A percentile compares a stretch with the other conserved stretches of the same genome.
These are phyloP conservation scores for Kingdonia uniflora DNA, from an alignment of 164 flowering plant species.

Conservation along the genomic window DNA sequence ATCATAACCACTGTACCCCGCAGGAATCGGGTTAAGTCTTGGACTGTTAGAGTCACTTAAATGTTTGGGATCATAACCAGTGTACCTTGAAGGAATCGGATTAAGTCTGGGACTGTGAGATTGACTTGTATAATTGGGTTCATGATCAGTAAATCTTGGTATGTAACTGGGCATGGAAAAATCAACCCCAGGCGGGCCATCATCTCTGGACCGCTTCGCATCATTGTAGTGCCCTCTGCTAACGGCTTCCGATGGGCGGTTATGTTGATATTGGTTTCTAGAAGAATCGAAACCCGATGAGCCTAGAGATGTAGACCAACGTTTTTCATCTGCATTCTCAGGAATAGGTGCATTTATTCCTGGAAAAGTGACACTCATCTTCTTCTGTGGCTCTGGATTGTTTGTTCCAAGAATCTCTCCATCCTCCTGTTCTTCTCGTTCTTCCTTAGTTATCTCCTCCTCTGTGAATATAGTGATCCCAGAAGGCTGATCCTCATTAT, in stretches of 20 bases:
- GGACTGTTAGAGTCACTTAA: constrained; percentile 20
- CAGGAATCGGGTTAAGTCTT: constrained; percentile 13
- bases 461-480: constrained; percentile 74
- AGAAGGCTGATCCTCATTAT: constrained; percentile 61
- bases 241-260: constrained; percentile 25
- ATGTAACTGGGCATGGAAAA: constrained; percentile 27
- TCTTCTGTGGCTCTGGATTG: constrained; percentile 28
- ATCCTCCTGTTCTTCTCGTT: constrained; percentile 34
- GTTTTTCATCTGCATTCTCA: constrained; percentile 59
- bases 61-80: constrained; percentile 22
- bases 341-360: constrained; percentile 97
- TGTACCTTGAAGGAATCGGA: constrained; percentile 23
- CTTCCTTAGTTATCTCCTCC: constrained; percentile 38
- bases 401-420: constrained; percentile 53
- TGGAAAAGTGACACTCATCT: constrained; percentile 72
- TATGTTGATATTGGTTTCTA: constrained; percentile 22
- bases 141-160: constrained; percentile 31
- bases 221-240: constrained; percentile 31
- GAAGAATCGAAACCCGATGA: constrained; percentile 20
- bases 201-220: constrained; percentile 40
- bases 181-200: constrained; percentile 50
- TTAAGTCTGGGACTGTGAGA: constrained; percentile 25
- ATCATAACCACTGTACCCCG: background rate
- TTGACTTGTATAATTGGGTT: constrained; percentile 18
- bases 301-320: constrained; percentile 38